Conservation (phyloP, 2,329 filamentous ascomycete species). For the Myriosclerotinia curreyana region DNA sequence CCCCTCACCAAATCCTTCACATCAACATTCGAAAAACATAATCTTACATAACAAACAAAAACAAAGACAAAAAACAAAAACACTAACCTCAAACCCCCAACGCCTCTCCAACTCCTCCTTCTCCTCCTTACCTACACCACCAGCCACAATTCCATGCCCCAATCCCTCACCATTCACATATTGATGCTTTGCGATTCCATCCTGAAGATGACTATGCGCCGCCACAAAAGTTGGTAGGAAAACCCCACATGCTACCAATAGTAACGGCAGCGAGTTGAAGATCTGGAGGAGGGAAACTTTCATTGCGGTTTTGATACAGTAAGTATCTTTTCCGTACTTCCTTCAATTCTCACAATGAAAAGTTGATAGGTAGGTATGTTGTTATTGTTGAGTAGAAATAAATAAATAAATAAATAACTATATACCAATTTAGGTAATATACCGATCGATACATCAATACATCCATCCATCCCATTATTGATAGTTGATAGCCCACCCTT, state of each 20-base stretch:
- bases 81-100: conserved; percentile 54
- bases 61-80: background rate
- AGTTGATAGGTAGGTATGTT: background rate
- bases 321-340: no score
- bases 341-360: no score
- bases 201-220: background rate
- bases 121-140: conserved; percentile 44
- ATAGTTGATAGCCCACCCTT: no score
- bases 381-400: background rate
- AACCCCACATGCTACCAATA: conserved; percentile 3
- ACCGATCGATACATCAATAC: no score
- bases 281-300: conserved; percentile 1
- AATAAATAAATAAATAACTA: background rate
- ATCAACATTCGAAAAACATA: background rate
- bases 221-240: conserved; percentile 2
- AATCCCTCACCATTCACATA: background rate
- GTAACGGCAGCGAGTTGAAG: background rate
- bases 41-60: no score
- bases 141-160: conserved; percentile 8
- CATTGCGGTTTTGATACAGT: background rate
- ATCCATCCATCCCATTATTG: background rate
- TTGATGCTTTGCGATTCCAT: background rate
- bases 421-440: no score
- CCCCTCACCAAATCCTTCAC: no score
- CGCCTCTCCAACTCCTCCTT: conserved; percentile 53